A percentile compares a stretch with the other conserved stretches of the same genome.
Conservation (phyloP, 495 filamentous ascomycete species). For the Penicillium pancosmium region DNA sequence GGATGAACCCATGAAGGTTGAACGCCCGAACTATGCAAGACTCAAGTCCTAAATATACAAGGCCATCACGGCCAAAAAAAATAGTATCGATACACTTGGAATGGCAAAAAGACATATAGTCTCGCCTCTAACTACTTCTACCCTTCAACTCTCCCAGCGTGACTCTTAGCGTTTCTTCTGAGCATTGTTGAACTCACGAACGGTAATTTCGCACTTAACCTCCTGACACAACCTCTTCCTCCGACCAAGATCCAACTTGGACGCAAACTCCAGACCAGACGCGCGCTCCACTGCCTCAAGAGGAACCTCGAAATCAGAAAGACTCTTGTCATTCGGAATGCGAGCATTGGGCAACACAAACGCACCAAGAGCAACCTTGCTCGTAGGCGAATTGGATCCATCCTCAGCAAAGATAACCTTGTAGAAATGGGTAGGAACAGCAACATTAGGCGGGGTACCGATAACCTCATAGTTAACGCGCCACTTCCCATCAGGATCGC, state of each 20-base stretch:
- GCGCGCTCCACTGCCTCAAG: constrained; percentile 90
- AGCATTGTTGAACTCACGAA: constrained; percentile 70
- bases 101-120: neutral
- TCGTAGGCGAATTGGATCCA: constrained; percentile 54
- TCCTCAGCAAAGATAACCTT: constrained; percentile 97
- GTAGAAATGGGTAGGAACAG: constrained; percentile 98
- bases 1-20: constrained; percentile 8
- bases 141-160: too few relatives aligned
- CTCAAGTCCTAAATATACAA: constrained; percentile 28
- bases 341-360: constrained; percentile 93
- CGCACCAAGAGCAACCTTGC: constrained; percentile 85
- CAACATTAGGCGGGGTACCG: constrained; percentile 88
- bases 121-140: neutral
- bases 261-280: constrained; percentile 86
- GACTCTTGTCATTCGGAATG: constrained; percentile 83
- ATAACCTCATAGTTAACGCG: constrained; percentile 97
- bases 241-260: constrained; percentile 69
- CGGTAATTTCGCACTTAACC: constrained; percentile 74
- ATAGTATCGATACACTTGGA: neutral
- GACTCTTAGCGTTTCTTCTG: constrained; percentile 25
- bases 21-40: constrained; percentile 31
- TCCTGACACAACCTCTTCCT: constrained; percentile 85
- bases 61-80: constrained; percentile 14
- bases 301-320: constrained; percentile 92
- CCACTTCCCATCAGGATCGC: constrained; percentile 89